Evolutionary conservation across 1,284 basidiomycete species (phyloP), one percentile per base, ranked within the genome.

Genomic region (Rhodotorula sp.): DNA sequence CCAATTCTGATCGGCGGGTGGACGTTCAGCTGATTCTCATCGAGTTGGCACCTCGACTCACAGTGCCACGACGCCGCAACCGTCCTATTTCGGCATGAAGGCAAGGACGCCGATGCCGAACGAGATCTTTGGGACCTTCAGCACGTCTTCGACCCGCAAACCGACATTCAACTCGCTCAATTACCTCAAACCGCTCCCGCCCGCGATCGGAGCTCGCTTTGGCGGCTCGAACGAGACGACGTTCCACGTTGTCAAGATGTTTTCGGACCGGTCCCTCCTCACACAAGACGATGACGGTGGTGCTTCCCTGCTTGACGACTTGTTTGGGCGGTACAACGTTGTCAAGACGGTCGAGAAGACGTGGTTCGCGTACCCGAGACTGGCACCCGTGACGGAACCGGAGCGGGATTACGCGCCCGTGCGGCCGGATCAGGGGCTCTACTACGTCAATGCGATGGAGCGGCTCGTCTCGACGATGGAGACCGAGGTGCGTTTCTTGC

Each of bases 81-180:
- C 91, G 0, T 81, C 82, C 7, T 94, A 93, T 81, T 95, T 98
- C 80, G 85, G 84, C 44, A 82, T 88, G 29, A 77, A 84, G 8
- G 72, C 82, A 0, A 80, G 80, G 17, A 79, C 83, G 2, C 79
- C 79, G 42, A 82, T 89, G 7, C 91, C 94, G 0, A 83, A 80
- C 26, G 56, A 59, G 70, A 84, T 96, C 68, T 82, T 97, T 63
- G 94, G 93, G 7, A 89, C 89, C 0, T 84, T 85, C 67, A 84
- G 87, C 57, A 78, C 78, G 22, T 58, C 84, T 46, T 81, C 81
- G 17, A 84, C 84, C 14, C 81, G 82, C 17, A 84, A 85, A 63
- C 91, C 93, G 1, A 87, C 90, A 67, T 96, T 98, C 82, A 93
- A 93, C 78, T 92, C 90, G 2, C 81, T 98, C 61, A 88, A 88